phyloP scores from a whole-genome alignment of 2,329 filamentous ascomycete species.

The Raffaelea arxii region DNA sequence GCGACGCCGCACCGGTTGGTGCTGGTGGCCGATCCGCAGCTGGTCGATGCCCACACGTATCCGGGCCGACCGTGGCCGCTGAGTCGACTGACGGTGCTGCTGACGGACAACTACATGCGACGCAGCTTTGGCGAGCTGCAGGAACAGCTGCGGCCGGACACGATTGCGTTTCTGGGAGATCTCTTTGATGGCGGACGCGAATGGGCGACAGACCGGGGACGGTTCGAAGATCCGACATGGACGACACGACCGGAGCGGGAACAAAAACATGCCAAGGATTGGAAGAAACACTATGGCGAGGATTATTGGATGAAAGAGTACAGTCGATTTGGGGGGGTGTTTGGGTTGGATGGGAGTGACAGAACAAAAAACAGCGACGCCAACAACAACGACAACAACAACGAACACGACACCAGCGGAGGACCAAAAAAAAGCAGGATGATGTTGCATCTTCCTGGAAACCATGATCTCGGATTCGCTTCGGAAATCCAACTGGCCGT shows the following conservation, averaged over 20 bases:
- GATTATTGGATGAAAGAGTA: constrained; percentile 84
- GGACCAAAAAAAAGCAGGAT: constrained; percentile 65
- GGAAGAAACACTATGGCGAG: constrained; percentile 67
- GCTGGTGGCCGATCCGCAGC: constrained; percentile 81
- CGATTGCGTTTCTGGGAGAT: constrained; percentile 84
- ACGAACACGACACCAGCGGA: constrained; percentile 34
- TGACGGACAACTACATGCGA: constrained; percentile 86
- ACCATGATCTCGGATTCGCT: constrained; percentile 91
- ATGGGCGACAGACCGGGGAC: constrained; percentile 66
- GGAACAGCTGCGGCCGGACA: constrained; percentile 67
- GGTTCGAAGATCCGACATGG: constrained; percentile 52
- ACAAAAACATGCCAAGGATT: constrained; percentile 48
- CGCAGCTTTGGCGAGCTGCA: constrained; percentile 76
- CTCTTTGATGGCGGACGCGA: constrained; percentile 93
- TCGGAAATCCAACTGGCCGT: constrained; percentile 73
- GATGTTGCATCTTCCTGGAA: constrained; percentile 79
- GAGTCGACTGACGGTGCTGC: constrained; percentile 38
- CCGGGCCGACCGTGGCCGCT: constrained; percentile 62
- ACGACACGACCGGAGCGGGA: constrained; percentile 42
- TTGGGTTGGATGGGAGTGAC: no score
- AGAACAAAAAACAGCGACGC: no score
- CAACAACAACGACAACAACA: constrained; percentile 13
- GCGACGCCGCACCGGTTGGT: constrained; percentile 75
- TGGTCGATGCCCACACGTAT: constrained; percentile 93
- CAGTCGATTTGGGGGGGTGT: constrained; percentile 74